These are phyloP conservation scores for Hibiscus syriacus DNA, from an alignment of 345 rosid species.

Conservation along the genomic window DNA sequence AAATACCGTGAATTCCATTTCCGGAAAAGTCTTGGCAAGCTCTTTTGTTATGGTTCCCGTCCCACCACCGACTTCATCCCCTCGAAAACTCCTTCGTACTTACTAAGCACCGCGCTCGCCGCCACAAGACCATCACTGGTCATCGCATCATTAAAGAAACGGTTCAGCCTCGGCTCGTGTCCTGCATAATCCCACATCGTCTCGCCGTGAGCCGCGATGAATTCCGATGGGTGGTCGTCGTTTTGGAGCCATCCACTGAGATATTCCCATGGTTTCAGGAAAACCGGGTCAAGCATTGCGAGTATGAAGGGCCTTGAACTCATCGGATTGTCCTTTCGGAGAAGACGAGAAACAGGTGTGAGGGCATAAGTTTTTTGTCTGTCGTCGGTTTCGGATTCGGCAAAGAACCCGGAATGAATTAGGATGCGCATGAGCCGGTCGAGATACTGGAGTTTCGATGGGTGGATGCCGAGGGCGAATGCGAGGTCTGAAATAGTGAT, in stretches of 20 bases:
- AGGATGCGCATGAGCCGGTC: constrained; percentile 31
- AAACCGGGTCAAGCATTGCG: constrained; percentile 4
- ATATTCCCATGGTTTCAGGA: constrained; percentile 7
- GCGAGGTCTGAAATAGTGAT: constrained; percentile 24
- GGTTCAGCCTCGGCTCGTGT: background rate
- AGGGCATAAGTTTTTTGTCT: constrained; percentile 16
- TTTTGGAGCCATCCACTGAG: constrained; percentile 27
- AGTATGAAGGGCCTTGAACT: background rate
- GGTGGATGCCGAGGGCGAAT: constrained; percentile 12
- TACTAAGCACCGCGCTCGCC: background rate
- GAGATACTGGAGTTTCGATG: constrained; percentile 10
- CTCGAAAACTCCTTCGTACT: constrained; percentile 9
- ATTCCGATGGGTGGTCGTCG: constrained; percentile 2
- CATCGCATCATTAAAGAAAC: constrained; percentile 18
- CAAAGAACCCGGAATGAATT: constrained; percentile 32
- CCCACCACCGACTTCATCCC: constrained; percentile 17
- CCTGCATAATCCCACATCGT: background rate
- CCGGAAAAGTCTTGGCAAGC: constrained; percentile 11
- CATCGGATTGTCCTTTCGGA: constrained; percentile 11
- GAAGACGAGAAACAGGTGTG: constrained; percentile 18
- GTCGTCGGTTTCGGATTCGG: background rate
- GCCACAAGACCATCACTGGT: constrained; percentile 13
- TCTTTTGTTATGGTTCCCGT: constrained; percentile 13
- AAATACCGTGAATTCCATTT: constrained; percentile 11
- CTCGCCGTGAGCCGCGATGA: constrained; percentile 7